phyloP scores from a whole-genome alignment of 2,329 filamentous ascomycete species.

The Penicillium sp. region DNA sequence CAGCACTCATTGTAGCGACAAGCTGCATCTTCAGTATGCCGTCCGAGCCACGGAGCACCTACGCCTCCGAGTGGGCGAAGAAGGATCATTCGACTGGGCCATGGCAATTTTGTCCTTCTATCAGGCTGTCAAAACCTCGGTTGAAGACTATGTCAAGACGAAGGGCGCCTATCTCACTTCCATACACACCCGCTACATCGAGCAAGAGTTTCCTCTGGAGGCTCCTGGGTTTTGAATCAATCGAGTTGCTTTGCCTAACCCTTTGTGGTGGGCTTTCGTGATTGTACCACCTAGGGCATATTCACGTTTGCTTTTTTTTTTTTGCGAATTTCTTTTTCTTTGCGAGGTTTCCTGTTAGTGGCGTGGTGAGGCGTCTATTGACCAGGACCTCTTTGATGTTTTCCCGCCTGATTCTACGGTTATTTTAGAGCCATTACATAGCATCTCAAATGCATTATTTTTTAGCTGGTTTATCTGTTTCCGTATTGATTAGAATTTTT shows the following conservation, averaged over 20 bases:
- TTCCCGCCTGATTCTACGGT: neutral
- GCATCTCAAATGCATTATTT: neutral
- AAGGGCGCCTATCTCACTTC: neutral
- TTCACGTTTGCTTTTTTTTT: neutral
- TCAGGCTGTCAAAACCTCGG: no score
- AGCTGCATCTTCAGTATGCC: neutral
- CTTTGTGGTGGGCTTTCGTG: neutral
- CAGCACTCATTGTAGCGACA: neutral
- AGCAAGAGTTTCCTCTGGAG: neutral
- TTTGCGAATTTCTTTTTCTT: neutral
- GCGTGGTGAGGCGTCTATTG: neutral
- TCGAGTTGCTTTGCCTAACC: neutral
- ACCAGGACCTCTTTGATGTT: neutral
- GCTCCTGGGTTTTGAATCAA: neutral
- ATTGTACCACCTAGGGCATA: neutral
- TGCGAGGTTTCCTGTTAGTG: neutral
- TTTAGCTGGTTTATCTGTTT: neutral
- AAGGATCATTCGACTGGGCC: neutral
- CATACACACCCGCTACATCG: rapidly evolving
- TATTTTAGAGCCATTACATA: neutral
- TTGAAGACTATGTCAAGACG: no score
- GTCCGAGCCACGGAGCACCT: neutral
- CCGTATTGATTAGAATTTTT: neutral
- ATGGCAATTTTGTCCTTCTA: neutral
- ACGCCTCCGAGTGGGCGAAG: neutral